phyloP scores from a whole-genome alignment of 1,139 yeast genomes.

The Candida pseudocylindracea region DNA sequence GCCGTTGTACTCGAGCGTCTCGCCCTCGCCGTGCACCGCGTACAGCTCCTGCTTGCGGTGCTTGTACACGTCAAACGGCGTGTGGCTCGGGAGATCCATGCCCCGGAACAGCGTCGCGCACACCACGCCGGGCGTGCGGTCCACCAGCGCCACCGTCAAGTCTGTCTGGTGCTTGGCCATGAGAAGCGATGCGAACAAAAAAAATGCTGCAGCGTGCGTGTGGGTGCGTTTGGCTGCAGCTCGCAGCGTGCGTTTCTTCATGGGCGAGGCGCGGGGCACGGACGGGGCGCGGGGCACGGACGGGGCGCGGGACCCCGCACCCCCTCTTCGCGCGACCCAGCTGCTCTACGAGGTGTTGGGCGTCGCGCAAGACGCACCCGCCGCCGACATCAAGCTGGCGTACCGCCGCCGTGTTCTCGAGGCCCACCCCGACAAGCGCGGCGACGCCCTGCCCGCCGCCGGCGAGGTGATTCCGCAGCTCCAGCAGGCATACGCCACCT shows the following conservation, averaged over 20 bases:
- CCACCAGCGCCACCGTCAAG: conserved; percentile 10
- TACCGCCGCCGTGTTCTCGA: conserved; percentile 34
- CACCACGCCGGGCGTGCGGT: conserved; percentile 12
- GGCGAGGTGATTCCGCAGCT: conserved; percentile 2
- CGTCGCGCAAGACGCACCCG: conserved; percentile 13
- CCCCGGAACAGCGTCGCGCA: conserved; percentile 59
- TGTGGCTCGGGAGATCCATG: conserved; percentile 31
- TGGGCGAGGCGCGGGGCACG: neutral
- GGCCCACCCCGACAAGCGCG: conserved; percentile 56
- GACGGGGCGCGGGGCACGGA: too few relatives aligned
- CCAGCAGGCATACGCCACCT: conserved; percentile 32
- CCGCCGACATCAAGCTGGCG: conserved; percentile 29
- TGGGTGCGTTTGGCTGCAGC: neutral
- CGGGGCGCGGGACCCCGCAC: too few relatives aligned
- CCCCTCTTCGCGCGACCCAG: conserved; percentile 5
- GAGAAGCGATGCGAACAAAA: neutral
- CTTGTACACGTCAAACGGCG: conserved; percentile 41
- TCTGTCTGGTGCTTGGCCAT: conserved; percentile 7
- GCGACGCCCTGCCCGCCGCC: conserved; percentile 2
- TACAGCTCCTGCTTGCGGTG: conserved; percentile 19
- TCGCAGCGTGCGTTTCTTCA: neutral
- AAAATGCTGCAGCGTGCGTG: too few relatives aligned
- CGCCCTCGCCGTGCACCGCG: conserved; percentile 61
- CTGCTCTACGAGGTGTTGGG: conserved; percentile 32
- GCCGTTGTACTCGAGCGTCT: conserved; percentile 55